phyloP scores from a whole-genome alignment of 352 stramenopile species.

The Phytophthora kernoviae region DNA sequence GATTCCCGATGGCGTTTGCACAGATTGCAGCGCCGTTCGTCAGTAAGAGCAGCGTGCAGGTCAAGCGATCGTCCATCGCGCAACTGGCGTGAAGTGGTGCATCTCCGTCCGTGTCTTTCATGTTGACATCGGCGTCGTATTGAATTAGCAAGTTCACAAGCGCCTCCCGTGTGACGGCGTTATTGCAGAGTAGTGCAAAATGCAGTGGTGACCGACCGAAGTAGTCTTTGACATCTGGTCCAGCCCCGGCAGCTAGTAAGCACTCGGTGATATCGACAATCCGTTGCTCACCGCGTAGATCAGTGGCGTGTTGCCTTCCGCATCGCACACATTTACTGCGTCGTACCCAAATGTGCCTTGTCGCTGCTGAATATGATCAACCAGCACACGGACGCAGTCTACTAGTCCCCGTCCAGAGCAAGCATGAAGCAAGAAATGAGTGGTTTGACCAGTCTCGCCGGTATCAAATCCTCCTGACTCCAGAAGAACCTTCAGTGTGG shows the following conservation, averaged over 20 bases:
- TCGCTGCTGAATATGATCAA: slow-evolving; percentile 50
- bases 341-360: slow-evolving; percentile 33
- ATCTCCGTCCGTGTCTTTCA: slow-evolving; percentile 73
- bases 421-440: slow-evolving; percentile 61
- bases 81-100: slow-evolving; percentile 69
- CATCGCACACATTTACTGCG: slow-evolving; percentile 55
- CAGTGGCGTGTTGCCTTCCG: slow-evolving; percentile 79
- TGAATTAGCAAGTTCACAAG: slow-evolving; percentile 60
- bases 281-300: slow-evolving; percentile 79
- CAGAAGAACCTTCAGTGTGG: slow-evolving; percentile 55
- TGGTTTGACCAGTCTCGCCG: slow-evolving; percentile 38
- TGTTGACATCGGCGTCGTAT: slow-evolving; percentile 78
- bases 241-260: slow-evolving; percentile 60
- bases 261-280: slow-evolving; percentile 49
- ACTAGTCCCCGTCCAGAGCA: slow-evolving; percentile 63
- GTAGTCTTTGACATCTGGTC: slow-evolving; percentile 63
- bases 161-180: slow-evolving; percentile 25
- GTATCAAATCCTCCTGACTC: slow-evolving; percentile 56
- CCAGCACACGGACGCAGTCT: slow-evolving; percentile 55
- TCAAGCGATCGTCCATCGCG: slow-evolving; percentile 47
- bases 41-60: slow-evolving; percentile 65
- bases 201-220: slow-evolving; percentile 75
- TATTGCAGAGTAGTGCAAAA: slow-evolving; percentile 48
- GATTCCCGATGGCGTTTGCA: slow-evolving; percentile 67
- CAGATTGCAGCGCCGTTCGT: slow-evolving; percentile 53